A percentile compares a stretch with the other conserved stretches of the same genome.
Evolutionary conservation across 169 alveolate genomes (phyloP).

Genomic region (Plasmodium cynomolgi): DNA sequence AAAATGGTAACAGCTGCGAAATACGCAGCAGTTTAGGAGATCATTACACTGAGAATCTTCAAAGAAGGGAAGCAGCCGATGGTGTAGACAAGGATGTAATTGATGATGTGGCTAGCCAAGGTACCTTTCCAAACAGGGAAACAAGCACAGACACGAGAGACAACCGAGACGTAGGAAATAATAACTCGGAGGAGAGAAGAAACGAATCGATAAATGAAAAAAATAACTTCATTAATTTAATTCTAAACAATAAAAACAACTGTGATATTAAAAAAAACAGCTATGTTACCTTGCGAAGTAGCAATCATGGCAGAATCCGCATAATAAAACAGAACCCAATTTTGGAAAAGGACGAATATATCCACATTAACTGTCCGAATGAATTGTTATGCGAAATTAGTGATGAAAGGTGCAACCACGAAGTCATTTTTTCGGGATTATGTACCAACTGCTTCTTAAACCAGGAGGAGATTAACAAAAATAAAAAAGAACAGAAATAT

Average conservation of each 20-base stretch:
- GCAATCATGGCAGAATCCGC: conserved; percentile 19
- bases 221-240: conserved; percentile 42
- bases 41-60: not conserved
- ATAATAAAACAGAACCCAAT: conserved; percentile 17
- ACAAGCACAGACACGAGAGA: not conserved
- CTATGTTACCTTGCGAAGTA: conserved; percentile 20
- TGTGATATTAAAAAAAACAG: conserved; percentile 29
- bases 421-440: conserved; percentile 52
- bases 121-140: not conserved
- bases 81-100: not conserved
- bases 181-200: not conserved
- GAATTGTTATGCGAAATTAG: conserved; percentile 62
- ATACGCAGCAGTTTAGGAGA: not conserved
- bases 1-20: not conserved
- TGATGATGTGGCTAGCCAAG: not conserved
- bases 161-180: not conserved
- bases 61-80: not conserved
- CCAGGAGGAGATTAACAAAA: conserved; percentile 63
- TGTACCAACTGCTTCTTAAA: conserved; percentile 52
- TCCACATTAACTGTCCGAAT: conserved; percentile 16
- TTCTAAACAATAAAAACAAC: conserved; percentile 20
- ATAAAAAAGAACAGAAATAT: conserved; percentile 17
- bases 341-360: conserved; percentile 17
- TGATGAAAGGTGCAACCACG: conserved; percentile 47
- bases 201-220: conserved; percentile 2